Evolutionary conservation across 1,284 basidiomycete genomes (phyloP).

Genomic region (Ustilago bromivora): DNA sequence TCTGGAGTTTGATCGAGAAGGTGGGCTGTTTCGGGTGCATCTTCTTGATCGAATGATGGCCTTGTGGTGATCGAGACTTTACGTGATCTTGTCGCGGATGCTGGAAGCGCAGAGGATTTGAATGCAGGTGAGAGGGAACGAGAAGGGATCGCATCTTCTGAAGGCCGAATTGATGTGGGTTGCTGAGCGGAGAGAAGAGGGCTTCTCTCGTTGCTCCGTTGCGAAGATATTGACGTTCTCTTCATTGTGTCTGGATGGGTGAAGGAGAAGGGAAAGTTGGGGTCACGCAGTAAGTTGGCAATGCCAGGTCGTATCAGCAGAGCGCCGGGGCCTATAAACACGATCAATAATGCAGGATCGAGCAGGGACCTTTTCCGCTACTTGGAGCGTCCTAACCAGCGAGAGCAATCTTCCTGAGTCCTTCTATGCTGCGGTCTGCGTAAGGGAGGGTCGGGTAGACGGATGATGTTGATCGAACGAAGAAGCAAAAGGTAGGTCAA

Average conservation of each 20-base stretch:
- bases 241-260: constrained; percentile 15
- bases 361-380: neutral
- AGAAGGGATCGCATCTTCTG: constrained; percentile 23
- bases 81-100: constrained; percentile 13
- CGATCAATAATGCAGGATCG: neutral
- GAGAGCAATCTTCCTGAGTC: neutral
- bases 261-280: neutral
- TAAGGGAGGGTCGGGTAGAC: neutral
- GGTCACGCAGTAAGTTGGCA: neutral
- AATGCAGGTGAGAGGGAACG: constrained; percentile 28
- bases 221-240: constrained; percentile 29
- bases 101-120: neutral
- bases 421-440: neutral
- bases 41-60: constrained; percentile 13
- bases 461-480: neutral
- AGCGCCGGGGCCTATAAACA: neutral
- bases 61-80: constrained; percentile 30
- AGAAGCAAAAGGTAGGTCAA: neutral
- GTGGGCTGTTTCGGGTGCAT: constrained; percentile 18
- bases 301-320: neutral
- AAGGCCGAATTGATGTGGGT: neutral
- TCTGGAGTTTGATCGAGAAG: constrained; percentile 18
- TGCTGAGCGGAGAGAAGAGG: constrained; percentile 33
- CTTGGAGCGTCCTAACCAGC: neutral
- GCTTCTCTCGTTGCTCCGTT: constrained; percentile 41